phyloP scores from a whole-genome alignment of 164 flowering plant genomes.

The Vitis rupestris region DNA sequence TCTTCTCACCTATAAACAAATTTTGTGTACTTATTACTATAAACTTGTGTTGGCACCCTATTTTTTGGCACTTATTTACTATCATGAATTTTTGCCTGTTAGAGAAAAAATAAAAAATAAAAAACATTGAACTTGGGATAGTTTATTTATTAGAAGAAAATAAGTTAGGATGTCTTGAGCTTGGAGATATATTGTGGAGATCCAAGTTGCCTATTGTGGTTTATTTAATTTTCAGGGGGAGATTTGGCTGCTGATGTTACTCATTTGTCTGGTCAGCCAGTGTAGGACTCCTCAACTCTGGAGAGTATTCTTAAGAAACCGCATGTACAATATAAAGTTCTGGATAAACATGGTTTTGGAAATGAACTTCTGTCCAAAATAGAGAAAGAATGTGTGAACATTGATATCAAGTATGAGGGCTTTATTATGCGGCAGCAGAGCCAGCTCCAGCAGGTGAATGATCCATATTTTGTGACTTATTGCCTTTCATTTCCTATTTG shows the following conservation, averaged over 20 bases:
- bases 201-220: background rate
- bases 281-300: constrained; percentile 63
- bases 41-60: no score
- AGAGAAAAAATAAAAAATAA: no score
- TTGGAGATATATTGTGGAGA: no score
- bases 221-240: constrained; percentile 57
- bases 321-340: constrained; percentile 66
- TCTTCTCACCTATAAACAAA: no score
- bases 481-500: background rate
- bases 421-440: constrained; percentile 79
- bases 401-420: constrained; percentile 94
- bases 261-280: constrained; percentile 75
- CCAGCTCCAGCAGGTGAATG: constrained; percentile 81
- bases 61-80: no score
- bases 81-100: no score
- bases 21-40: no score
- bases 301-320: constrained; percentile 93
- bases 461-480: background rate
- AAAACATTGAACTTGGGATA: no score
- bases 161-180: no score
- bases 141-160: no score
- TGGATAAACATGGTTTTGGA: constrained; percentile 95
- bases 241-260: constrained; percentile 75
- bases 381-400: constrained; percentile 90
- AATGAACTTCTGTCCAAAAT: constrained; percentile 51